phyloP scores from a whole-genome alignment of 768 basidiomycete genomes.

The Cystobasidium ongulense region DNA sequence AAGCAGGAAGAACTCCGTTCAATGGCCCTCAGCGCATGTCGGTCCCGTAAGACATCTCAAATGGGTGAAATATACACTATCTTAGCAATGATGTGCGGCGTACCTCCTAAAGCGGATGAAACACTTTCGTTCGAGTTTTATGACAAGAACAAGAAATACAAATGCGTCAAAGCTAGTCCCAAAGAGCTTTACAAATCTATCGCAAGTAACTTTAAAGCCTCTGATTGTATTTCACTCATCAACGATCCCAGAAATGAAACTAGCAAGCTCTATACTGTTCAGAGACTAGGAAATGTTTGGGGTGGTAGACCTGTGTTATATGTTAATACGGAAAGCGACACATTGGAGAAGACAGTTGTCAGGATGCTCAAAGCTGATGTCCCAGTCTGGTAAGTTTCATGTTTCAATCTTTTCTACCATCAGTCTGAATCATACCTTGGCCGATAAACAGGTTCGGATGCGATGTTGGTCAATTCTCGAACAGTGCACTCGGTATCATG shows the following conservation, averaged over 20 bases:
- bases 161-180: slow-evolving; percentile 65
- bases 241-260: slow-evolving; percentile 82
- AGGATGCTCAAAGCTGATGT: slow-evolving; percentile 45
- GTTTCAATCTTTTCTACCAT: too few species aligned
- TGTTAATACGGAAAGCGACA: slow-evolving; percentile 47
- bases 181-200: slow-evolving; percentile 63
- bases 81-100: slow-evolving; percentile 75
- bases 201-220: slow-evolving; percentile 51
- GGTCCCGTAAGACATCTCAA: slow-evolving; percentile 74
- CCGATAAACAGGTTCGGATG: slow-evolving; percentile 81
- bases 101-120: slow-evolving; percentile 65
- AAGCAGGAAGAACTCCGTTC: slow-evolving; percentile 21
- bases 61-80: slow-evolving; percentile 76
- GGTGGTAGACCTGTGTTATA: slow-evolving; percentile 70
- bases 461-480: slow-evolving; percentile 82
- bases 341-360: slow-evolving; percentile 55
- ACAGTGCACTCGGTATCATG: slow-evolving; percentile 68
- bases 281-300: slow-evolving; percentile 87
- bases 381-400: slow-evolving; percentile 36
- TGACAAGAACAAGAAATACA: slow-evolving; percentile 59
- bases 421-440: too few species aligned
- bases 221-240: slow-evolving; percentile 71
- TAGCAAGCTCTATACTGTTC: slow-evolving; percentile 76
- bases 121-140: slow-evolving; percentile 83
- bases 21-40: slow-evolving; percentile 52